Base-by-base conservation (phyloP, 2,329 filamentous ascomycete species). In the Xylaria sp. region DNA sequence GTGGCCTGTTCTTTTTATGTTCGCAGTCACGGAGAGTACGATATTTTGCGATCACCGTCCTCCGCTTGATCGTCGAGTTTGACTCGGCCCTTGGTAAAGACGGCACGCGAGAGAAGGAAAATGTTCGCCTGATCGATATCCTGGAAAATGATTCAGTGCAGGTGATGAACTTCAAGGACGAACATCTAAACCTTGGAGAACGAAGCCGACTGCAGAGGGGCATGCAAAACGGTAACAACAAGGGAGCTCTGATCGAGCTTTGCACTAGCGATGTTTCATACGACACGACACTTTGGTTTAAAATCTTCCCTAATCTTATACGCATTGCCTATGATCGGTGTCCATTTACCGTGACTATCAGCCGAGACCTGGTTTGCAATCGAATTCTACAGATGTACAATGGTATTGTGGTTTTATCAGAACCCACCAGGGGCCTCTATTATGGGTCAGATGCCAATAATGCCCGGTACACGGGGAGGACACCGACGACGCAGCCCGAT, bases 221-320 rank as follows among this genome's bases (percentile, higher is more conserved):
- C 7, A 88, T 96, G 71, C 87, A 92, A 63, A 91, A 89, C 68
- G 90, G 86, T 67, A 91, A 91, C 63, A 87, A 87, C 42, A 88
- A 92, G 64, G 92, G 91, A 59, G 93, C 91, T 2, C 77, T 99
- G 17, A 89, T 97, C 29, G 93, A 97, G 69, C 83, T 99, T 20
- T 97, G 94, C 73, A 93, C 91, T 63, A 97, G 94, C 73, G 94
- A 97, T 63, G 86, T 94, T 21, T 91, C 92, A 0, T 97, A 97
- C 66, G 94, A 99, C 69, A 88, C 91, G 2, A 96, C 92, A 0
- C 76, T 99, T 11, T 99, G 94, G 94, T 95, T 94, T 75, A 99
- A 97, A 68, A 88, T 97, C 17, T 99, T 99, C 66, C 95, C 94
- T 2, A 97, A 97, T 66, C 81, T 99, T 26, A 90, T 99, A 52